Base-by-base conservation (phyloP, 2,329 filamentous ascomycete genomes). In the Hawksworthiomyces lignivorus region DNA sequence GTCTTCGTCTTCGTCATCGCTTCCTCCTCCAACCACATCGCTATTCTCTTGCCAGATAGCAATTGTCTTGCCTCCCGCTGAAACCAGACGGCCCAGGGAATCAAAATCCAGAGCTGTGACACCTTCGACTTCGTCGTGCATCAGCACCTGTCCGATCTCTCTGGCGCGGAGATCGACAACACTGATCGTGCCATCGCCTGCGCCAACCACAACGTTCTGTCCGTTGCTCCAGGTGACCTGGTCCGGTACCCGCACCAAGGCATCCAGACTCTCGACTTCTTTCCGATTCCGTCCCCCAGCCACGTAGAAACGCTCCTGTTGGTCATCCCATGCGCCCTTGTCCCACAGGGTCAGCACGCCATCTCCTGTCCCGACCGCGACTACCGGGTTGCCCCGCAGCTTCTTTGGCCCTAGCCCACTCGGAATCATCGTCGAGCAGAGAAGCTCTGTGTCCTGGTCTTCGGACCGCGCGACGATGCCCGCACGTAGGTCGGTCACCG, bases 271-370 rank as follows among this genome's bases (percentile, higher is more conserved):
- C 60, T 94, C 88, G 33, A 77, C 86, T 8, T 78, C 82, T 39
- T 43, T 49, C 24, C 35, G 40, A 11, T 27, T 19, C 34, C 32
- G 10, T 44, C 55, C 55, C 9, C 69, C 64, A 50, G 87, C 81
- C 8, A 96, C 78, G 36, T 84, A 78, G 54, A 96, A 84, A 39
- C 88, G 77, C 63, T 94, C 88, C 52, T 94, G 86, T 59, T 95
- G 87, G 59, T 97, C 90, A 56, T 94, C 89, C 90, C 92, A 97
- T 1, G 85, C 79, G 1, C 90, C 90, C 51, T 83, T 84, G 61
- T 98, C 90, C 89, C 92, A 98, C 7, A 97, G 67, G 5, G 89
- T 96, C 48, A 97, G 61, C 2, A 96, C 79, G 4, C 92, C 92
- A 31, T 77, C 82, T 15, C 78, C 82, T 20, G 73, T 79, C 18